phyloP scores from a whole-genome alignment of 345 rosid genomes.

The Eucalyptus dawsonii region DNA sequence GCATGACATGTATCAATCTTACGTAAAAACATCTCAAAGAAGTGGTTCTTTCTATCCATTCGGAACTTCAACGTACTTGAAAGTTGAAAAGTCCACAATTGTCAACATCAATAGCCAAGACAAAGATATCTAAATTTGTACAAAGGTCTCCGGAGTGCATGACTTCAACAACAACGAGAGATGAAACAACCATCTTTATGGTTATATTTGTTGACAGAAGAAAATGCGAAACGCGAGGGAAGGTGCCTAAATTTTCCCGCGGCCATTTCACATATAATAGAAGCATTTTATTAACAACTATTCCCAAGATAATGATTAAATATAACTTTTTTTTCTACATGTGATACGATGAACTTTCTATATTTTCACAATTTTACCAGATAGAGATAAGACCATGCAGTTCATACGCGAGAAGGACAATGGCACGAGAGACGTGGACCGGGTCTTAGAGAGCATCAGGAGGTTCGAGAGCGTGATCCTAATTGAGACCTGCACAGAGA shows the following conservation, averaged over 20 bases:
- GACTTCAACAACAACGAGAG: background rate
- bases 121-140: background rate
- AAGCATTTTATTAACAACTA: background rate
- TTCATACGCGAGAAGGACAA: background rate
- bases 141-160: background rate
- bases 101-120: background rate
- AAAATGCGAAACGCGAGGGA: background rate
- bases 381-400: background rate
- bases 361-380: background rate
- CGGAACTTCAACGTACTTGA: background rate
- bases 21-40: background rate
- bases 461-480: background rate
- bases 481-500: constrained; percentile 2
- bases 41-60: background rate
- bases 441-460: background rate
- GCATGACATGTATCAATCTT: background rate
- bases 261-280: background rate
- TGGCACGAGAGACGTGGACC: background rate
- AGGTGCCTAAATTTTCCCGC: background rate
- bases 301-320: background rate
- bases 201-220: background rate
- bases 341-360: too few species aligned
- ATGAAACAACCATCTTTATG: background rate
- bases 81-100: background rate
- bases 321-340: too few species aligned